Evolutionary conservation across 2,329 filamentous ascomycete genomes (phyloP), one percentile per base, ranked within the genome.

Genomic region (Truncatella angustata): DNA sequence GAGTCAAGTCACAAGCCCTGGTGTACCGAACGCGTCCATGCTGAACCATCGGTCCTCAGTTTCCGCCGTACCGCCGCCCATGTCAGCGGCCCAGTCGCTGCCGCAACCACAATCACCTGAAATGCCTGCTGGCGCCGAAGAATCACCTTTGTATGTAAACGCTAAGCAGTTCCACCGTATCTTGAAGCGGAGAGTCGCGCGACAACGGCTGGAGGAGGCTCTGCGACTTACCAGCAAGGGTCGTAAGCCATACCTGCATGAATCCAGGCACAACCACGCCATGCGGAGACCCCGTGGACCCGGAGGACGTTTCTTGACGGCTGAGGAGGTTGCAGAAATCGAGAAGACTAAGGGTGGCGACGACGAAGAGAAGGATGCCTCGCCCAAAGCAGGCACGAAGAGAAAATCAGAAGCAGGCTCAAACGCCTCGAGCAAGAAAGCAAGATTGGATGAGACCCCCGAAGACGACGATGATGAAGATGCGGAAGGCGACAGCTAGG

Each of bases 101-200:
- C 84, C 84, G 54, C 82, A 82, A 42, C 82, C 84, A 3, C 85
- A 90, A 56, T 93, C 91, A 1, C 90, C 91, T 6, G 92, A 97
- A 66, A 84, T 94, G 62, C 81, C 88, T 1, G 76, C 87, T 3
- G 78, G 80, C 12, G 81, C 81, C 12, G 94, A 97, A 68, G 94
- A 99, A 66, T 93, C 93, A 0, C 94, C 94, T 0, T 77, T 99
- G 1, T 99, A 99, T 62, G 94, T 99, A 64, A 99, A 99, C 64
- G 94, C 94, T 4, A 99, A 99, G 70, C 94, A 99, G 65, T 99
- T 99, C 62, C 94, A 99, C 68, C 88, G 94, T 23, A 99, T 99
- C 45, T 73, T 99, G 50, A 97, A 99, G 77, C 84, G 94, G 53
- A 84, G 94, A 54, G 91, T 97, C 57, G 94, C 94, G 5, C 84